These are phyloP conservation scores for Ganoderma lucidum DNA, from an alignment of 1,284 basidiomycete genomes.

Conservation along the genomic window DNA sequence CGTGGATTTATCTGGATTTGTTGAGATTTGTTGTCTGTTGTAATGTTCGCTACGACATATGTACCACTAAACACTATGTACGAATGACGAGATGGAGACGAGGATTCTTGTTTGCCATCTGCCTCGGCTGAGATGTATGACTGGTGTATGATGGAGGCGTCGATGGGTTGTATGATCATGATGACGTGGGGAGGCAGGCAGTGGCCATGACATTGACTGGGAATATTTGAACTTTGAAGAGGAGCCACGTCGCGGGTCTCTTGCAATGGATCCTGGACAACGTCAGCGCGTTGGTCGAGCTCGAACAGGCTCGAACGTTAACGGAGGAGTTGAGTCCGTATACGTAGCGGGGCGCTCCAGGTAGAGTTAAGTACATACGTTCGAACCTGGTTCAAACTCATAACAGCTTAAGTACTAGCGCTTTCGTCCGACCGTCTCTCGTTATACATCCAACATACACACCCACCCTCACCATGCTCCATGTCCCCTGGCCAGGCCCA, in stretches of 20 bases:
- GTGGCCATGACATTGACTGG: too few relatives aligned
- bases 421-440: neutral
- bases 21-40: constrained; percentile 11
- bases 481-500: neutral
- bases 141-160: too few relatives aligned
- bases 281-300: too few relatives aligned
- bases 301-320: too few relatives aligned
- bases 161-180: too few relatives aligned
- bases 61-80: constrained; percentile 12
- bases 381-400: neutral
- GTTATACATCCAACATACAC: neutral
- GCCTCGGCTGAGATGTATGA: neutral
- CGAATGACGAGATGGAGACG: constrained; percentile 1
- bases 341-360: too few relatives aligned
- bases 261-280: too few relatives aligned
- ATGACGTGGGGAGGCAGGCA: too few relatives aligned
- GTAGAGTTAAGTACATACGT: neutral
- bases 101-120: neutral
- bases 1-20: neutral
- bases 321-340: too few relatives aligned
- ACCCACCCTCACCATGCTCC: neutral
- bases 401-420: neutral
- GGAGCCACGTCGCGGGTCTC: too few relatives aligned
- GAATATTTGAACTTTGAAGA: neutral
- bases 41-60: constrained; percentile 1